Evolutionary conservation across 2,329 filamentous ascomycete genomes (phyloP), one percentile per base, ranked within the genome.

Genomic region (Colletotrichum sp.): DNA sequence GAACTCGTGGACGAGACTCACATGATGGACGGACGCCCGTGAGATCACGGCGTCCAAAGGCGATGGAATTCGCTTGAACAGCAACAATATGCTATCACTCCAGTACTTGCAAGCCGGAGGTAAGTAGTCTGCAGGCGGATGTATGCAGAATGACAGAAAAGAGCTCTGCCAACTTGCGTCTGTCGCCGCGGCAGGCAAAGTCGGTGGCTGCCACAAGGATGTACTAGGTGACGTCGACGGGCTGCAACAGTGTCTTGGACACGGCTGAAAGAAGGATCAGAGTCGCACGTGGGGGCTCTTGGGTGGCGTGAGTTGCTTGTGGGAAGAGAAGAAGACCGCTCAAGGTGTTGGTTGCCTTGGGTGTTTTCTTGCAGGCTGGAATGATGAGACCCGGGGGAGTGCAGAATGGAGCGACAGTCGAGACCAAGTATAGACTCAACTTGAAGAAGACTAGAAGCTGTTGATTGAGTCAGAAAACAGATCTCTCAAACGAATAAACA

Each of bases 161-260:
- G 34, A 70, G 65, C 59, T 63, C 38, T 74, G 66, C 56, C 55
- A 67, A 43, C 55, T 66, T 56, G 75, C 18, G 58, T 65, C 56
- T 68, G 63, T 28, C 32, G 59, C 63, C 52, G 71, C 66, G 62
- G 67, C 71, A 74, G 72, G 58, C 58, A 68, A 56, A 36, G 73
- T 73, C 66, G 59, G 62, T 24, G 56, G 28, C 65, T 68, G 28
- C 52, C 61, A 67, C 73, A 66, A 65, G 65, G 63, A 62, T 73
- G 69, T 48, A 63, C 63, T 38, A 59, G 34, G 73, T 76, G 73
- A 76, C 75, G 75, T 77, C 69, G 73, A 30, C 32, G 28, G 55
- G 38, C 36, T 48, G 56, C 21, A 58, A 62, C 30, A 24, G 59
- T 67, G 69, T 58, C 65, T 71, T 70, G 61, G 52, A 65, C 67